phyloP scores from a whole-genome alignment of 257 asterid genomes.

The Solanum etuberosum region DNA sequence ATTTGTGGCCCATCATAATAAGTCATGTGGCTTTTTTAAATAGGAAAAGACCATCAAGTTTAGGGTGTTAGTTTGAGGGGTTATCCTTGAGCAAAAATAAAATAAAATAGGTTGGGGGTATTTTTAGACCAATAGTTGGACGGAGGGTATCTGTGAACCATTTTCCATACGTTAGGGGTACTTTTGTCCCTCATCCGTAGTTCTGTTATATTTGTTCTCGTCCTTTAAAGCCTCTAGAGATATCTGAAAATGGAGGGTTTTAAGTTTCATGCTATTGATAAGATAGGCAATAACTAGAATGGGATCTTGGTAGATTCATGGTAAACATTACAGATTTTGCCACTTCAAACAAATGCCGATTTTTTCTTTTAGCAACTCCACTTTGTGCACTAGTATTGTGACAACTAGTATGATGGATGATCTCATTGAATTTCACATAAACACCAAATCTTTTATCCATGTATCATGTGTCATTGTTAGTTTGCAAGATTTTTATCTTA shows the following conservation, averaged over 20 bases:
- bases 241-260: not conserved
- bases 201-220: not conserved
- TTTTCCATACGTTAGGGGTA: not conserved
- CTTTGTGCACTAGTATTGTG: not conserved
- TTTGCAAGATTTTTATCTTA: not conserved
- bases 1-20: not conserved
- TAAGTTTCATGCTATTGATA: not conserved
- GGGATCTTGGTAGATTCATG: not conserved
- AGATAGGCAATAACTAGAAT: not conserved
- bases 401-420: not conserved
- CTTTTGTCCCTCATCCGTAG: not conserved
- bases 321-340: not conserved
- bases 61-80: not conserved
- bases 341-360: not conserved
- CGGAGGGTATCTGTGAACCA: not conserved
- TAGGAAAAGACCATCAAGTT: not conserved
- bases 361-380: not conserved
- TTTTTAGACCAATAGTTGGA: not conserved
- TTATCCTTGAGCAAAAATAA: not conserved
- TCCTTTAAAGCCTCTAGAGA: not conserved
- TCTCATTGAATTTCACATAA: not conserved
- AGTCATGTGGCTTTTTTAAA: not conserved
- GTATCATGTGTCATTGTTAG: not conserved
- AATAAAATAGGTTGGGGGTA: not conserved
- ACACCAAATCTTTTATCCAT: not conserved